Evolutionary conservation across 257 asterid species (phyloP).

Genomic region (Rehmannia glutinosa): DNA sequence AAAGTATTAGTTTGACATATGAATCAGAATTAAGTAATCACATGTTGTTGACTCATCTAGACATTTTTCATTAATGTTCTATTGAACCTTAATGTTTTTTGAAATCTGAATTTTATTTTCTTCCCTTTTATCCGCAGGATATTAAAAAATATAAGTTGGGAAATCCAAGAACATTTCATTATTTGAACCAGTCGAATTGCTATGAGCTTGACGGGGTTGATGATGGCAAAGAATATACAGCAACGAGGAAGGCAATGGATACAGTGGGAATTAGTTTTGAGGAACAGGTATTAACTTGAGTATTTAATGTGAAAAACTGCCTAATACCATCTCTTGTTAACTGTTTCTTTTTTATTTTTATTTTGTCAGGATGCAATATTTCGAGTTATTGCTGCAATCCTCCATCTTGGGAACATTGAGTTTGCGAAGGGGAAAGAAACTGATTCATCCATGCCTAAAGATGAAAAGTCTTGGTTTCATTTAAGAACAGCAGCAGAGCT

Average conservation of each 20-base stretch:
- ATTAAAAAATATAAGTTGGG: constrained; percentile 71
- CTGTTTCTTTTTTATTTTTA: constrained; percentile 2
- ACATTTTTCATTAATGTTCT: not conserved
- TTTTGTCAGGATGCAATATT: constrained; percentile 80
- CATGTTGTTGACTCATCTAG: not conserved
- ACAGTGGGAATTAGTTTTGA: constrained; percentile 86
- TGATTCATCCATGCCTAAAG: constrained; percentile 94
- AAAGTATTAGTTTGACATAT: not conserved
- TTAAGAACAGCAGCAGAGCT: constrained; percentile 89
- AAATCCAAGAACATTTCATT: constrained; percentile 85
- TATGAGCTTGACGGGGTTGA: constrained; percentile 74
- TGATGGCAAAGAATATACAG: constrained; percentile 80
- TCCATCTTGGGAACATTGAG: constrained; percentile 95
- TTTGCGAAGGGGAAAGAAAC: constrained; percentile 83
- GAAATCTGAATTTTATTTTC: constrained; percentile 14
- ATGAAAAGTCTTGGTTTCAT: constrained; percentile 92
- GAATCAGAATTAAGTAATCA: not conserved
- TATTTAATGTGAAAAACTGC: constrained; percentile 1
- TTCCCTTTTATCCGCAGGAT: constrained; percentile 46
- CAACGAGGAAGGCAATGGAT: constrained; percentile 96
- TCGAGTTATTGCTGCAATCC: constrained; percentile 95
- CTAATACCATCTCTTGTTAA: constrained; percentile 8
- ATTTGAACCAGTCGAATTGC: constrained; percentile 91
- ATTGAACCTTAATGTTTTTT: not conserved
- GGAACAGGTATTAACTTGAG: constrained; percentile 67